Evolutionary conservation across 805 yeast genomes (phyloP), one percentile per base, ranked within the genome.

Genomic region (Candida schatavii): DNA sequence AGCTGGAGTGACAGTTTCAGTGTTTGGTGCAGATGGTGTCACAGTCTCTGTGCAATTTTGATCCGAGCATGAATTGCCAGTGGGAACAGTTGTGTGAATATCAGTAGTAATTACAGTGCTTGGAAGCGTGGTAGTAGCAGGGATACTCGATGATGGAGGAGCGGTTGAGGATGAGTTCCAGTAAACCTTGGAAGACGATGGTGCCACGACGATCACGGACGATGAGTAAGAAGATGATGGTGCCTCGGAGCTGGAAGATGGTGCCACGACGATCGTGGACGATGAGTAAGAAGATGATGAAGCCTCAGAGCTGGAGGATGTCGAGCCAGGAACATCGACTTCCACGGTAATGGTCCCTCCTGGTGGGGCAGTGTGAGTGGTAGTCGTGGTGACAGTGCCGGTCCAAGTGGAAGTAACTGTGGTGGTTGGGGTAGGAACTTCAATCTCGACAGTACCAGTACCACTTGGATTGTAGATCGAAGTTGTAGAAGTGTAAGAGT

Each of bases 51-150:
- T 25, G 41, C 57, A 55, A n/a, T 23, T 34, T 21, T 47, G 25
- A n/a, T 40, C 37, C 6, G 35, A 29, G 44, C 61, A 56, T 21
- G 54, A 47, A 33, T 59, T 55, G 21, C 54, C 40, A 14, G 52
- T 49, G 17, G 50, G 35, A 14, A 47, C 31, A 10, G 56, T 54
- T 2, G 56, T 47, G 14, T 55, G 50, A 18, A 59, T 55, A 35
- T 53, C 50, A 35, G 62, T 57, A 30, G 43, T 48, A 20, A 58
- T 52, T 7, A 20, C 6, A 33, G 36, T 33, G 19, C 35, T 31
- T 29, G 15, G 20, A 31, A 29, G 10, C 17, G 13, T 29, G 18
- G 32, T 6, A 15, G 35, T 31, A 17, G 21, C 35, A 5, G 35
- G 21, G 10, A 31, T 22, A 7, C 5, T 7, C 5, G 32, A 13